Evolutionary conservation across 345 rosid species (phyloP).

Genomic region (Kernera saxatilis): DNA sequence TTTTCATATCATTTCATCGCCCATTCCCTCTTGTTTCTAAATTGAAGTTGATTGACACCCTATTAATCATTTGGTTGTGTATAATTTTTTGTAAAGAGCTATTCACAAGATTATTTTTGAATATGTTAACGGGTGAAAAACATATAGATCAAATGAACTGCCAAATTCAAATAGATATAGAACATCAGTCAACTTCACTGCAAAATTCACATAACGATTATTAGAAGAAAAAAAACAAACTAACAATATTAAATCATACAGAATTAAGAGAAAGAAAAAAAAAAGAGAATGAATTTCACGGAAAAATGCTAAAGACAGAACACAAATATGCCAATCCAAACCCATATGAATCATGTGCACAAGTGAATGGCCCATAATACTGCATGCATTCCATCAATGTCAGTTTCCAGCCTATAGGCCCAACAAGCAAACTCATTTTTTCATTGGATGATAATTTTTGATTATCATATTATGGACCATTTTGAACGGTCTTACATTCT

Average conservation of each 20-base stretch:
- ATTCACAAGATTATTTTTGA: neutral
- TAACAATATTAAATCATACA: no score
- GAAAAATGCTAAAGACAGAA: neutral
- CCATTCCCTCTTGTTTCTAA: constrained; percentile 29
- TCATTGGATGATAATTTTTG: no score
- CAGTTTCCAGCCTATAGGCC: neutral
- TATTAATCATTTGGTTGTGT: neutral
- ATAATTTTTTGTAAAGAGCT: neutral
- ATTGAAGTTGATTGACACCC: constrained; percentile 5
- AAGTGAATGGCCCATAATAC: neutral
- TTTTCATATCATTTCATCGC: constrained; percentile 3
- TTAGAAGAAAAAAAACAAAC: no score
- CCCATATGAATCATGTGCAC: neutral
- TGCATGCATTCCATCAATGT: neutral
- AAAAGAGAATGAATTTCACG: neutral
- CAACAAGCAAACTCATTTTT: neutral
- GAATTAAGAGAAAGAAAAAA: no score
- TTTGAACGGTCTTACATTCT: no score
- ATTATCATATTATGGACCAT: no score
- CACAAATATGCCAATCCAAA: neutral
- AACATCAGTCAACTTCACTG: neutral
- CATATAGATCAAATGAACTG: no score
- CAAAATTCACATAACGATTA: neutral
- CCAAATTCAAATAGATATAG: neutral
- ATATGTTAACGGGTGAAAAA: neutral